Evolutionary conservation across 352 stramenopile species (phyloP).

Genomic region (Thalassiosira sp.): DNA sequence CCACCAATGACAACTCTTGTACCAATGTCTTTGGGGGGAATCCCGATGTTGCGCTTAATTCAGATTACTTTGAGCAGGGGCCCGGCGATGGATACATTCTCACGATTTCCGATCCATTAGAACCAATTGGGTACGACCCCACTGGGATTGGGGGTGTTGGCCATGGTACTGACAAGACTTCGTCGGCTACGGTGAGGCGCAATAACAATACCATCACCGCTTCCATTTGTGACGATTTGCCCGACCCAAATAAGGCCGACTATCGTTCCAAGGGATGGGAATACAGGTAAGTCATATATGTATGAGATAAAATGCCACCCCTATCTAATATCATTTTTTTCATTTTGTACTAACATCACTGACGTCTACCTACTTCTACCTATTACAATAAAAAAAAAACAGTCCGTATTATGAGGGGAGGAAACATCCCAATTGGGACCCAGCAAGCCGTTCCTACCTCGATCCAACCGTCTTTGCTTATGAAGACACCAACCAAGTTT

Average conservation of each 20-base stretch:
- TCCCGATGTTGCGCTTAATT: slow-evolving; percentile 27
- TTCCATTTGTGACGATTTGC: slow-evolving; percentile 35
- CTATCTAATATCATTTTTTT: too few relatives aligned
- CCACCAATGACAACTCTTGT: background rate
- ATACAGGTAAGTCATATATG: too few relatives aligned
- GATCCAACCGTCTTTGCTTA: slow-evolving; percentile 37
- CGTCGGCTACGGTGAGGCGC: background rate
- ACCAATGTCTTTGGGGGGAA: slow-evolving; percentile 46
- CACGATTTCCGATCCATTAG: background rate
- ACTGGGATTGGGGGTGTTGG: too few relatives aligned
- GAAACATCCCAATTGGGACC: slow-evolving; percentile 40
- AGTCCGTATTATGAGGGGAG: slow-evolving; percentile 31
- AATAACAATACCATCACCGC: background rate
- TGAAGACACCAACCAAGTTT: slow-evolving; percentile 10
- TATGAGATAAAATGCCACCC: too few relatives aligned
- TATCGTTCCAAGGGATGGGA: slow-evolving; percentile 4
- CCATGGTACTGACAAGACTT: too few relatives aligned
- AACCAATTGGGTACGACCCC: too few relatives aligned
- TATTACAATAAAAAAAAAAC: too few relatives aligned
- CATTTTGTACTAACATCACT: background rate
- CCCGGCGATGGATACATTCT: background rate
- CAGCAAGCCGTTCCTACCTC: background rate
- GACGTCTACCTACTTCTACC: too few relatives aligned
- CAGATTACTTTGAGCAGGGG: background rate
- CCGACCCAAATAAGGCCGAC: slow-evolving; percentile 33